Evolutionary conservation across 2,329 filamentous ascomycete species (phyloP).

Genomic region (Stagonosporopsis rhizophila): DNA sequence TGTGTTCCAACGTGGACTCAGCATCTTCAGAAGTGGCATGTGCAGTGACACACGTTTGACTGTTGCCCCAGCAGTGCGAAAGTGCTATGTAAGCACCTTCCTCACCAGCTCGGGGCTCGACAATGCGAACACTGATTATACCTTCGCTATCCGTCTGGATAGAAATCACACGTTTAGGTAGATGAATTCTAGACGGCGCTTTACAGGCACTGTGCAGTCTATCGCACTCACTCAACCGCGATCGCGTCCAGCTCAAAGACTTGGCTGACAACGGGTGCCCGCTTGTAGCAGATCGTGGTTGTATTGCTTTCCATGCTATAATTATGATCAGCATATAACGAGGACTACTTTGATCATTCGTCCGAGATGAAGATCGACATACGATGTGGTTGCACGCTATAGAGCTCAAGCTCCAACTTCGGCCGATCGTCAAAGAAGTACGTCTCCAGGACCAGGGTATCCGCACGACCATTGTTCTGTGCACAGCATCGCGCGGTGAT

Average conservation of each 20-base stretch:
- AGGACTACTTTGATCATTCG: not conserved
- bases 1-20: not conserved
- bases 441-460: slow-evolving; percentile 22
- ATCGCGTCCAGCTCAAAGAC: slow-evolving; percentile 17
- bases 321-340: not conserved
- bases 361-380: not conserved
- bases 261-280: slow-evolving; percentile 17
- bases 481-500: slow-evolving; percentile 19
- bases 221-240: slow-evolving; percentile 16
- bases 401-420: slow-evolving; percentile 27
- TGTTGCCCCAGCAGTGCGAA: slow-evolving; percentile 6
- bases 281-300: slow-evolving; percentile 22
- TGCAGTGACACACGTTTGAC: not conserved
- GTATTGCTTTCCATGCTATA: slow-evolving; percentile 23
- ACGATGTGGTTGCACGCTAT: slow-evolving; percentile 19
- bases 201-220: slow-evolving; percentile 17
- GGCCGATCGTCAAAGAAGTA: slow-evolving; percentile 26
- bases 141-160: not conserved
- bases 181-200: not conserved
- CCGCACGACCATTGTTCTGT: not conserved
- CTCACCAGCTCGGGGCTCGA: slow-evolving; percentile 7
- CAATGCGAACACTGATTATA: slow-evolving; percentile 3
- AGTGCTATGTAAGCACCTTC: slow-evolving; percentile 1
- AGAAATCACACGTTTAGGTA: slow-evolving; percentile 24
- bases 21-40: not conserved